Evolutionary conservation across 208 protist genomes (phyloP), one percentile per base, ranked within the genome.

Genomic region (Leptomonas pyrrhocoris): DNA sequence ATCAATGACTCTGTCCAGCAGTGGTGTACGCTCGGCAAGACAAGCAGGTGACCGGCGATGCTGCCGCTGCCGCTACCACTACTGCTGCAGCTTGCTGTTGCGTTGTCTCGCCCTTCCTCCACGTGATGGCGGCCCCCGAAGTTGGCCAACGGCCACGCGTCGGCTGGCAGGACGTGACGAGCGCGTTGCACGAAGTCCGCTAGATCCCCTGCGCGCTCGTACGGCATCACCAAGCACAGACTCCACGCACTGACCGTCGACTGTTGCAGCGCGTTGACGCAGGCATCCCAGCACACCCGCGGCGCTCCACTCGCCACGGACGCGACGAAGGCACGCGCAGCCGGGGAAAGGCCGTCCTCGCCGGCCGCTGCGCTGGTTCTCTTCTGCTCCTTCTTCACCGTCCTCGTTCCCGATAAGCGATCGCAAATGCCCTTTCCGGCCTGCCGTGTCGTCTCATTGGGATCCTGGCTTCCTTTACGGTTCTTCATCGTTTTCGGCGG

Each of bases 211-310:
- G 25, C 54, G 12, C 51, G 60, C 43, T 78, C 55, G 70, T 78
- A 73, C 30, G 71, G 74, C 74, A 81, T 81, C 2, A 79, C 74
- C 30, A 84, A 51, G 42, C 69, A 84, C 13, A 77, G 53, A 34
- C 73, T 77, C 79, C 72, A 77, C 48, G 68, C 45, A 27, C 48
- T 69, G 36, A 53, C 43, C 7, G 68, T 60, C 8, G 64, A 25
- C n/a, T 61, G 74, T 27, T 57, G 74, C 19, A 68, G 62, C 6
- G 50, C 43, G 54, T 77, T 70, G 21, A 68, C 40, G 42, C 72
- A 77, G 18, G 72, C 64, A 16, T 36, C 64, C 72, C 72, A 77
- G 64, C 72, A 77, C 23, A 77, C 64, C n/a, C 72, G 55, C 19
- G 72, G 63, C 16, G 65, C 19, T 15, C 15, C 9, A 16, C 21